Evolutionary conservation across 225 moss, liverwort and hornwort species (phyloP), one percentile per base, ranked within the genome.

Genomic region (Marchantia polymorpha): DNA sequence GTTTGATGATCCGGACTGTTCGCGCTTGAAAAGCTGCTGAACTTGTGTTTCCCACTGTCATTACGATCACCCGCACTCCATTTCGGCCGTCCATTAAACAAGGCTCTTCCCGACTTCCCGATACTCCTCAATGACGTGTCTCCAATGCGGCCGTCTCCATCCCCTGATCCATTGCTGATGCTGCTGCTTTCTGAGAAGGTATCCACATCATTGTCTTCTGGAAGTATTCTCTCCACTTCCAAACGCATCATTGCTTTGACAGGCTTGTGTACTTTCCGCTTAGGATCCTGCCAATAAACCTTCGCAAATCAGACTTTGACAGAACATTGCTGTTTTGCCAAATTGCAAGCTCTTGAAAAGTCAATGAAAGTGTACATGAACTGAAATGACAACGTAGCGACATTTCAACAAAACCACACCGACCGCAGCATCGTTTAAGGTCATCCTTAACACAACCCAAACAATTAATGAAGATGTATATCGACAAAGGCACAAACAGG

Each of bases 221-320:
- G 86, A 25, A 85, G 79, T 71, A 94, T 85, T 80, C 89, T 83
- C 85, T 94, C 96, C 72, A 96, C 91, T 83, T 96, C 96, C 76
- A 96, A 82, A 69, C 91, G 92, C 72, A 96, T 77, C 12, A 89
- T 92, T 25, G 92, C 96, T 87, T 96, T 96, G 78, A 96, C 91
- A 69, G 94, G 88, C 86, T 96, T 96, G 83, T 94, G 94, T 30
- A 92, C 85, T 88, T 91, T 94, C 78, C 90, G 89, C 75, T 94
- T 96, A 39, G 94, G 91, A 83, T 94, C 94, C 96, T 94, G 84
- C 79, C 79, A 69, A 71, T 14, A 65, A 26, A 20, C 16, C 25
- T 60, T 59, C 59, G 12, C 55, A 58, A 19, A 23, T 59, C 53
- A 55, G 54, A 54, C 50, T 59, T 23, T 51, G 72, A 72, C 19